A percentile compares a stretch with the other conserved stretches of the same genome.
Evolutionary conservation across 2,329 filamentous ascomycete species (phyloP).

Genomic region (Cordyceps sp.): DNA sequence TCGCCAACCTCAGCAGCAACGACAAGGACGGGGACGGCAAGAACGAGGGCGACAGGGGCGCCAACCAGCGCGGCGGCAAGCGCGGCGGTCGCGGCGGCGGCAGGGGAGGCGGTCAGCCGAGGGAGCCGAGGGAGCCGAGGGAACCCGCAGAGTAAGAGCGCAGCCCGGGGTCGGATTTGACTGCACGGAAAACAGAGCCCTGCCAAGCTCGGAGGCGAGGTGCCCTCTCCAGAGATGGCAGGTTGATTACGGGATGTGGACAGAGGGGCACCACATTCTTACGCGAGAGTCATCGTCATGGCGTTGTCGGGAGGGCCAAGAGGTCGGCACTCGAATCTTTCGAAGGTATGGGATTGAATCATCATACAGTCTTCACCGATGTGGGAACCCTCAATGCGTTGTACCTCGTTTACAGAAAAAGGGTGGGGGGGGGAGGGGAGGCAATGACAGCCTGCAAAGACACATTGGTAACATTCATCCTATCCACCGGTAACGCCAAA

Average conservation of each 20-base stretch:
- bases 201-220: not conserved
- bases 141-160: conserved; percentile 16
- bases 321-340: conserved; percentile 14
- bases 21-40: conserved; percentile 34
- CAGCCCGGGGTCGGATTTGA: not conserved
- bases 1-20: conserved; percentile 41
- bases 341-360: conserved; percentile 15
- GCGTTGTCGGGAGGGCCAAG: conserved; percentile 19
- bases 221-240: too few species aligned
- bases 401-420: conserved; percentile 1
- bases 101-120: conserved; percentile 32
- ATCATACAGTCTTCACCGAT: conserved; percentile 8
- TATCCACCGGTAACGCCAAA: conserved; percentile 22
- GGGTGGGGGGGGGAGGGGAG: not conserved
- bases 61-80: conserved; percentile 31
- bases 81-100: conserved; percentile 34
- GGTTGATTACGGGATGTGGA: conserved; percentile 9
- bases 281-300: conserved; percentile 14
- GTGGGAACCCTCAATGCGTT: conserved; percentile 1
- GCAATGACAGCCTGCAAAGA: conserved; percentile 9
- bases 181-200: not conserved
- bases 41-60: conserved; percentile 24
- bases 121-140: conserved; percentile 28
- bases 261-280: conserved; percentile 15
- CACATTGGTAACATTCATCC: conserved; percentile 14